Percentiles rank a stretch among this genome's conserved stretches.
Evolutionary conservation across 768 basidiomycete species (phyloP).

Genomic region (Termitomyces sp.): DNA sequence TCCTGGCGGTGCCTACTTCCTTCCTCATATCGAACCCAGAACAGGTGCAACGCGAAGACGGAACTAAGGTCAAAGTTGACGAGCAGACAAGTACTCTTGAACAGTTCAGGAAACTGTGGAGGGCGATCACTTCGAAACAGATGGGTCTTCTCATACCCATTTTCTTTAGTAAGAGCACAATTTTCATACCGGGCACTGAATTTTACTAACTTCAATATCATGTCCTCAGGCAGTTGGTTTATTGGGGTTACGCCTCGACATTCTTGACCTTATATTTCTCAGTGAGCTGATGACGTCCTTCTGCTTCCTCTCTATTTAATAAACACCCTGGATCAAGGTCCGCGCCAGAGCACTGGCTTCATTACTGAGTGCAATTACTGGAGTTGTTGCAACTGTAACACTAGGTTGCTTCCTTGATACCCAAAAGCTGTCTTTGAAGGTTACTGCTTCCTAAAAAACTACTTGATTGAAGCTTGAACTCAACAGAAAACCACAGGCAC

Average conservation of each 20-base stretch:
- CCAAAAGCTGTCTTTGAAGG: conserved; percentile 9
- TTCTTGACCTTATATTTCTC: conserved; percentile 18
- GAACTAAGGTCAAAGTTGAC: conserved; percentile 15
- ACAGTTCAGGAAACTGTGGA: conserved; percentile 12
- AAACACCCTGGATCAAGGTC: conserved; percentile 9
- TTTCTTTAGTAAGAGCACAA: conserved; percentile 12
- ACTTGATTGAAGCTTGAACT: too few relatives aligned
- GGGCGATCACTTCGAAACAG: conserved; percentile 7
- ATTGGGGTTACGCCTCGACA: conserved; percentile 18
- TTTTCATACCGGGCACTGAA: background rate
- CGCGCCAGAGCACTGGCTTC: conserved; percentile 16
- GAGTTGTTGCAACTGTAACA: conserved; percentile 14
- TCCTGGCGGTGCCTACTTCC: conserved; percentile 9
- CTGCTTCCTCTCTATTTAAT: background rate
- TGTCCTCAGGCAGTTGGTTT: conserved; percentile 18
- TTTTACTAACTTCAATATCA: background rate
- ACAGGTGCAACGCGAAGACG: conserved; percentile 16
- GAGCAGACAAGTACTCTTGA: conserved; percentile 10
- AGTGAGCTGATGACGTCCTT: background rate
- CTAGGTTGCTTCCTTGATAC: conserved; percentile 14
- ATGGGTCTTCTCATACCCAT: conserved; percentile 11
- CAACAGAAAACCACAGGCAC: background rate
- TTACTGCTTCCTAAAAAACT: background rate
- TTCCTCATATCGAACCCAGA: conserved; percentile 15
- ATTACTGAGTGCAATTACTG: conserved; percentile 6